A percentile compares a stretch with the other conserved stretches of the same genome.
Conservation (phyloP, 345 rosid species). For the Noccaea bulbosa region DNA sequence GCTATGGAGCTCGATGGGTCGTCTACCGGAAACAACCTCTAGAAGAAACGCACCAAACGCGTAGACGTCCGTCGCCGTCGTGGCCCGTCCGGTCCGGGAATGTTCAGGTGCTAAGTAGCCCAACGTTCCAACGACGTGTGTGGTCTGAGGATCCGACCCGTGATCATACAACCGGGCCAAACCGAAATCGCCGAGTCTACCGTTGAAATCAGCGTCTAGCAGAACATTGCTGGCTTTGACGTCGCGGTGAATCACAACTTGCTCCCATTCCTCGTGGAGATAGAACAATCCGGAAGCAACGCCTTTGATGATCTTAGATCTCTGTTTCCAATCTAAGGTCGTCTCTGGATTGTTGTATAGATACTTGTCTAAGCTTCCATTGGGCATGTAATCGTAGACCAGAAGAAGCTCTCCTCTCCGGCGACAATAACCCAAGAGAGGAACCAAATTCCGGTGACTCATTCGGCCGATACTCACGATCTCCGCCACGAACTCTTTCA, state of each 20-base stretch:
- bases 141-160: constrained; percentile 61
- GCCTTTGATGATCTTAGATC: constrained; percentile 57
- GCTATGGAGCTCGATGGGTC: constrained; percentile 49
- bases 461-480: constrained; percentile 59
- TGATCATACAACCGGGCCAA: constrained; percentile 67
- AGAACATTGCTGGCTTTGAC: constrained; percentile 67
- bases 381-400: constrained; percentile 70
- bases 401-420: constrained; percentile 63
- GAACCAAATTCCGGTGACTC: constrained; percentile 64
- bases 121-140: constrained; percentile 59
- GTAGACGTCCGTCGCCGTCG: constrained; percentile 55
- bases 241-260: constrained; percentile 68
- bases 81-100: constrained; percentile 57
- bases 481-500: constrained; percentile 65
- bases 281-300: constrained; percentile 63
- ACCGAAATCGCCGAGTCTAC: constrained; percentile 68
- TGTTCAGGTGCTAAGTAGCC: constrained; percentile 76
- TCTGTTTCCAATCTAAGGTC: constrained; percentile 57
- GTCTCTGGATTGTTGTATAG: constrained; percentile 50
- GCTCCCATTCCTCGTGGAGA: constrained; percentile 72
- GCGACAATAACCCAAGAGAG: constrained; percentile 62
- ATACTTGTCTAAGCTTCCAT: constrained; percentile 63
- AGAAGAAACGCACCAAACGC: constrained; percentile 67
- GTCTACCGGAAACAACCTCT: constrained; percentile 62
- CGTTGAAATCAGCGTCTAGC: constrained; percentile 59